Percentiles rank a stretch among this genome's conserved stretches.
phyloP scores from a whole-genome alignment of 2,329 filamentous ascomycete species.

The Apiospora marii region DNA sequence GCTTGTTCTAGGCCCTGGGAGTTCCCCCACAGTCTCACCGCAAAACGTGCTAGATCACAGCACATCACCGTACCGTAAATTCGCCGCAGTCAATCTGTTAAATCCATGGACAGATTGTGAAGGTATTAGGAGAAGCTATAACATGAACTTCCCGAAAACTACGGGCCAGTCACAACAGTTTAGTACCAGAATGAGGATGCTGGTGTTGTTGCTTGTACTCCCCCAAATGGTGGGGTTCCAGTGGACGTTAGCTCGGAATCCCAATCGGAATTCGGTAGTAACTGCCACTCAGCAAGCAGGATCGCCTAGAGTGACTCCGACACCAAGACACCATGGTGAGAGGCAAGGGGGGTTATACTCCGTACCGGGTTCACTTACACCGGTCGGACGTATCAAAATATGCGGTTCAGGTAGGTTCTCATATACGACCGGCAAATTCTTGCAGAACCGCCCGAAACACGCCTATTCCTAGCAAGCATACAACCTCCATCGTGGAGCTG shows the following conservation, averaged over 20 bases:
- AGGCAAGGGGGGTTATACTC: background rate
- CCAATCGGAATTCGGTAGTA: background rate
- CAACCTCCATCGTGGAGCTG: background rate
- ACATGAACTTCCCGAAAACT: background rate
- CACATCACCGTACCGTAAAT: background rate
- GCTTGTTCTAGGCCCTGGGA: constrained; percentile 3
- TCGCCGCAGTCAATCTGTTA: background rate
- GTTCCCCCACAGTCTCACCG: constrained; percentile 7
- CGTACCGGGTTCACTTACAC: background rate
- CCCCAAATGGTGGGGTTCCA: background rate
- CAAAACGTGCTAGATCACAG: background rate
- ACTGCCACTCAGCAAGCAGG: background rate
- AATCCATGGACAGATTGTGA: no score
- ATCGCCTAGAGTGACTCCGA: background rate
- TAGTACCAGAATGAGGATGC: background rate
- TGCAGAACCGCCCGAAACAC: background rate
- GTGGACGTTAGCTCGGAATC: background rate
- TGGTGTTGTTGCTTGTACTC: background rate
- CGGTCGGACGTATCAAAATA: background rate
- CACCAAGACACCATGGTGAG: background rate
- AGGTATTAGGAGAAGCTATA: background rate
- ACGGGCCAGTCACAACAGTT: background rate
- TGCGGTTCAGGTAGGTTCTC: background rate
- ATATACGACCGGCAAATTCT: no score
- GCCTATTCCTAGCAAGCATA: background rate